phyloP scores from a whole-genome alignment of 306 rosid genomes.

The Lathyrus oleraceus region DNA sequence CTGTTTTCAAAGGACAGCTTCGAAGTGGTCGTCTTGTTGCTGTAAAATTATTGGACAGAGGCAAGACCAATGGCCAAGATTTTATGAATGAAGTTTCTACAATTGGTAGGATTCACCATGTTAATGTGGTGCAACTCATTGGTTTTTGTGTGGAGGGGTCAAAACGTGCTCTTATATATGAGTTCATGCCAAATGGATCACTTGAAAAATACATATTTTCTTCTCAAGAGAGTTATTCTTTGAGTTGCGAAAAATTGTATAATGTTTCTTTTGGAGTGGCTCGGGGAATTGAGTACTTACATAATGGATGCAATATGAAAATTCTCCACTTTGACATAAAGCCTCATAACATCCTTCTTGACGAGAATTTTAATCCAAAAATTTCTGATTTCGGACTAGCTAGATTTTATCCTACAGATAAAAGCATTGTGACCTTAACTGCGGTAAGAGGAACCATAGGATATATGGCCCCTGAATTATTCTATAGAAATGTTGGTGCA shows the following conservation, averaged over 20 bases:
- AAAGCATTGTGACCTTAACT: background rate
- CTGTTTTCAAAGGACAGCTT: constrained; percentile 4
- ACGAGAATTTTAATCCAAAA: background rate
- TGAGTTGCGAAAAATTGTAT: background rate
- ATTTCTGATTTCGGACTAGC: background rate
- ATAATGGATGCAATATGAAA: constrained; percentile 4
- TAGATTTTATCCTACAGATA: background rate
- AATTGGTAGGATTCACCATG: constrained; percentile 11
- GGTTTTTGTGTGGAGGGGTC: constrained; percentile 1
- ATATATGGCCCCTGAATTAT: constrained; percentile 5
- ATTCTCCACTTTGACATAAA: constrained; percentile 5
- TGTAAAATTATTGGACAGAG: background rate
- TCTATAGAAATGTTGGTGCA: background rate
- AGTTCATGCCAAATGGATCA: background rate
- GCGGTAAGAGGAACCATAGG: background rate
- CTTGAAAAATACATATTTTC: constrained; percentile 10
- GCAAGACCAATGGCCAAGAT: background rate
- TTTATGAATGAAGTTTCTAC: constrained; percentile 1
- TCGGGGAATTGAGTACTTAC: background rate
- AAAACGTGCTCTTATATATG: constrained; percentile 11
- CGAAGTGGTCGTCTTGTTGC: constrained; percentile 1
- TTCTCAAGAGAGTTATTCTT: background rate
- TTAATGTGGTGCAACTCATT: background rate
- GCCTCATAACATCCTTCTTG: background rate
- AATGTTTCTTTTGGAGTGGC: background rate